Evolutionary conservation across 148 eudicot species (phyloP).

Genomic region (Spergularia marina): DNA sequence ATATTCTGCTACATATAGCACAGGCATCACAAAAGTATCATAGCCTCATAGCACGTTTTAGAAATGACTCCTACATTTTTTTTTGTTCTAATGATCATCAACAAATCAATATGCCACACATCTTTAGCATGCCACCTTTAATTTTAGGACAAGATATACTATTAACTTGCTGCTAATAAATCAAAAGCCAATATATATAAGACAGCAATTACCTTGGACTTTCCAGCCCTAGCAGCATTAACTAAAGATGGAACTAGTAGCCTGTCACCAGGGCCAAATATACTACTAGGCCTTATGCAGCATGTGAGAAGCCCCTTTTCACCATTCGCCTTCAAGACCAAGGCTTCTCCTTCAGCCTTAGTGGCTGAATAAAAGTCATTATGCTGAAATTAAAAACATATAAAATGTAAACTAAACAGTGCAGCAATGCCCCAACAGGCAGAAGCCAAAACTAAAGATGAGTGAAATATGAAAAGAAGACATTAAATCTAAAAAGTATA

Average conservation of each 20-base stretch:
- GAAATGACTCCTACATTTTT: neutral
- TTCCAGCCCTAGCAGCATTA: conserved; percentile 91
- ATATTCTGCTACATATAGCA: too few species aligned
- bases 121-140: neutral
- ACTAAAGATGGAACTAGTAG: conserved; percentile 88
- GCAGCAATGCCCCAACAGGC: neutral
- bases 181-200: neutral
- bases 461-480: neutral
- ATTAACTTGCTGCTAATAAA: neutral
- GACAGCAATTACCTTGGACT: conserved; percentile 59
- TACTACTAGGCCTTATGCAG: conserved; percentile 90
- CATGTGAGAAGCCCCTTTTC: conserved; percentile 83
- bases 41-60: neutral
- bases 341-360: conserved; percentile 89
- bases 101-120: neutral
- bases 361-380: conserved; percentile 89
- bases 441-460: neutral
- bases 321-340: conserved; percentile 85
- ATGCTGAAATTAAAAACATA: conserved; percentile 42
- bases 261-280: conserved; percentile 96
- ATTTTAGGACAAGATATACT: neutral
- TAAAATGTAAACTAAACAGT: neutral
- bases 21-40: too few species aligned
- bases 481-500: too few species aligned
- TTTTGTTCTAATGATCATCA: too few species aligned